Evolutionary conservation across 345 rosid species (phyloP), one percentile per base, ranked within the genome.

Genomic region (Camelina hispida): DNA sequence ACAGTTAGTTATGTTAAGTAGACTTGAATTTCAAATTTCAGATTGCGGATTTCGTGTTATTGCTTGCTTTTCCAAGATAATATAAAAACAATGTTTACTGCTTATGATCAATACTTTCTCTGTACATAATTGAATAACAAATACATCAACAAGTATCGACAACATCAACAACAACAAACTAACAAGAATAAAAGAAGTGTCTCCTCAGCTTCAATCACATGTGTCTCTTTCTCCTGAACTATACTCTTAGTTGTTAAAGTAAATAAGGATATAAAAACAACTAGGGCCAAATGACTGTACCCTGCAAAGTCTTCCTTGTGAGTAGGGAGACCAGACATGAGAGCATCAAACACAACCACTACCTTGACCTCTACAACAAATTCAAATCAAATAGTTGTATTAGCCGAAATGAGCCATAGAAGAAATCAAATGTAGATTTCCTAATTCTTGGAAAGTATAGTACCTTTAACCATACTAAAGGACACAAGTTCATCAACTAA

Each of bases 341-440:
- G 81, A 38, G 98, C 98, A 79, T 94, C 98, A 87, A 91, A 94
- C 52, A 94, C 97, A 77, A 84, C 95, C 23, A 91, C 98, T 72
- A 91, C 96, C 81, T 94, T 94, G 71, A 91, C 93, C 86, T 87
- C 98, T 94, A 90, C 74, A 71, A 74, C 34, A 70, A 77, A 20
- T 4, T 37, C 52, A 68, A 73, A 52, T 51, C 61, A 68, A 66
- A 16, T 46, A 8, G 16, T 43, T 16, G 1, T 43, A 64, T 65
- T 65, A 56, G 9, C 34, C 13, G 0, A 34, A 47, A 59, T 62
- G 18, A 63, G n/a, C 72, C 7, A n/a, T 37, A 5, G n/a, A 62
- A 17, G 23, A 37, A n/a, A 65, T 8, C 57, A 58, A 43, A 5
- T 28, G 37, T 28, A 68, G n/a, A n/a, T n/a, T n/a, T n/a, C n/a